Evolutionary conservation across 2,329 filamentous ascomycete genomes (phyloP).

Genomic region (Pseudogymnoascus sp.): DNA sequence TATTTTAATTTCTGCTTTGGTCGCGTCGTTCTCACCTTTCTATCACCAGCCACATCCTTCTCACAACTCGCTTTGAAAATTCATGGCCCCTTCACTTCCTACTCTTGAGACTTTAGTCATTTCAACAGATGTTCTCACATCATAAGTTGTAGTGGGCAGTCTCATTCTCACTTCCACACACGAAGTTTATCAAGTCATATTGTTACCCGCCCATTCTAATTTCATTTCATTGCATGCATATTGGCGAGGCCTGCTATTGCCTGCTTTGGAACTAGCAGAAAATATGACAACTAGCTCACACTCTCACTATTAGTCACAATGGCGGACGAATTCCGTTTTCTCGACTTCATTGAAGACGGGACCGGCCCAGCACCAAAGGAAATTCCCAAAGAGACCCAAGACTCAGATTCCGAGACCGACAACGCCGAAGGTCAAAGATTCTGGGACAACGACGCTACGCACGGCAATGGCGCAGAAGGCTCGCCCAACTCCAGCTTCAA

Average conservation of each 20-base stretch:
- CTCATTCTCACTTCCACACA: background rate
- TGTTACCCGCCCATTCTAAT: background rate
- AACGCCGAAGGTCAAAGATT: background rate
- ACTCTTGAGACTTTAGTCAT: background rate
- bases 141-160: background rate
- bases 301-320: background rate
- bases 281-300: background rate
- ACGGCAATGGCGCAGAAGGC: background rate
- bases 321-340: background rate
- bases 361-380: background rate
- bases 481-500: background rate
- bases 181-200: background rate
- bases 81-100: too few relatives aligned
- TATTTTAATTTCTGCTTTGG: background rate
- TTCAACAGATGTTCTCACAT: background rate
- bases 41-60: background rate
- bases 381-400: background rate
- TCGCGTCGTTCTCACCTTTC: background rate
- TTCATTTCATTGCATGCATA: background rate
- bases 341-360: background rate
- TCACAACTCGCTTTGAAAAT: too few relatives aligned
- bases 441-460: background rate
- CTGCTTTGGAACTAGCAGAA: background rate
- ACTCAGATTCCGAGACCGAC: background rate
- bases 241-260: background rate